Evolutionary conservation across 257 asterid genomes (phyloP), one percentile per base, ranked within the genome.

Genomic region (Cynanchum wilfordii): DNA sequence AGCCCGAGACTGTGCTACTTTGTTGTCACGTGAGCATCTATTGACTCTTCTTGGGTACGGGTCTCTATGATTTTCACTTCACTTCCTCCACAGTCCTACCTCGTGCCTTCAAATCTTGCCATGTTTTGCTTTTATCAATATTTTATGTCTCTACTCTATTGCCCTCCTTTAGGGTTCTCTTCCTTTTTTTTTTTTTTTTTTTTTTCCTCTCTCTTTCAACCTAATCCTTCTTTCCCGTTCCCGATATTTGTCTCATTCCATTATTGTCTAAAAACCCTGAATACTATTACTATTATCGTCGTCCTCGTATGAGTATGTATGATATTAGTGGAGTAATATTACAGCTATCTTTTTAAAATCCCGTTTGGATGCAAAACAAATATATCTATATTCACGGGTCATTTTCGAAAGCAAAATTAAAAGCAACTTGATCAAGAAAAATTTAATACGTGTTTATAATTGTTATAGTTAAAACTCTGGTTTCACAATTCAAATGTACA

Each of bases 1-100:
- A 81, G 76, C 71, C 63, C 76, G 51, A 80, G 82, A 80, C 82
- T 80, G 73, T 4, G 78, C 81, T 80, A 74, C 78, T 79, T 84
- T 83, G 84, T 82, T 81, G 84, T 90, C 90, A 87, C 88, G 92
- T 87, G 91, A 84, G 81, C 72, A 73, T 79, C 87, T 77, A 77
- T 63, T 75, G 64, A 77, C 73, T 70, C 50, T 68, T 42, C 47
- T 42, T 42, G 30, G 62, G 54, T 79, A 57, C 77, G 45, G 49
- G 40, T 78, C 76, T 71, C 82, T 52, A 79, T 84, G 82, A 68
- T 71, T 33, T 33, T 33, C 38, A 33, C 33, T 30, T 75, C 77
- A 49, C 49, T 33, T 64, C 20, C 50, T 55, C 68, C 51, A 56
- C 62, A 27, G 66, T 58, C 69, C 47, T 42, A 44, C 90, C 90